A percentile compares a stretch with the other conserved stretches of the same genome.
These are phyloP conservation scores for Sporothrix sp. DNA, from an alignment of 2,329 filamentous ascomycete genomes.

Conservation along the genomic window DNA sequence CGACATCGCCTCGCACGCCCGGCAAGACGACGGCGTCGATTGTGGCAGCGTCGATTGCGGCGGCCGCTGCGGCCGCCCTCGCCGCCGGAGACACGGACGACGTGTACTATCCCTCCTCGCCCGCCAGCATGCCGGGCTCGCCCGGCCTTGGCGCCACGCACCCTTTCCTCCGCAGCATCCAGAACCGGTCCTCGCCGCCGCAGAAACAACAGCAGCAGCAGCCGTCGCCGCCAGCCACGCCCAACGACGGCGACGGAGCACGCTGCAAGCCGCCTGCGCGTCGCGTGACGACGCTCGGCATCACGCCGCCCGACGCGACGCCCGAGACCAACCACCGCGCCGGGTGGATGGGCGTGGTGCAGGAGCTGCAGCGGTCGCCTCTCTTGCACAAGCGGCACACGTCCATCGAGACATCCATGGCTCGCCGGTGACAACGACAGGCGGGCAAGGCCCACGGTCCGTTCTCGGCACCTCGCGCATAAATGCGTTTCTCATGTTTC, in stretches of 20 bases:
- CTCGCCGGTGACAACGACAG: constrained; percentile 11
- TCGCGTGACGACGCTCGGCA: constrained; percentile 43
- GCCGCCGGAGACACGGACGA: constrained; percentile 6
- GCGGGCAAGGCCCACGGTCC: neutral
- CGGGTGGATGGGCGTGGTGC: constrained; percentile 54
- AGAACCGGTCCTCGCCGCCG: neutral
- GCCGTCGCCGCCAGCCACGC: neutral
- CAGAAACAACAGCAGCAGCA: neutral
- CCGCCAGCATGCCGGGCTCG: neutral
- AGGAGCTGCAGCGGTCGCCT: constrained; percentile 52
- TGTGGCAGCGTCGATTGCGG: constrained; percentile 11
- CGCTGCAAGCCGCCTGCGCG: constrained; percentile 39
- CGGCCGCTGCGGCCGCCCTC: constrained; percentile 9
- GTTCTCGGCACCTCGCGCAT: neutral
- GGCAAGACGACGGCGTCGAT: constrained; percentile 23
- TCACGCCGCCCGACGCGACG: constrained; percentile 29
- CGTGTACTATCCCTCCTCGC: constrained; percentile 2
- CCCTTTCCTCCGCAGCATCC: constrained; percentile 7
- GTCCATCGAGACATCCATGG: constrained; percentile 51
- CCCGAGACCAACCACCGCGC: constrained; percentile 37
- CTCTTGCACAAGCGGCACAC: constrained; percentile 51
- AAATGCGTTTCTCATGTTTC: neutral
- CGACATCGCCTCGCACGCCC: constrained; percentile 19
- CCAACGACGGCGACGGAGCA: constrained; percentile 28
- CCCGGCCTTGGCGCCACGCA: constrained; percentile 6